phyloP scores from a whole-genome alignment of 2,329 filamentous ascomycete genomes.

The Monosporascus sp. region DNA sequence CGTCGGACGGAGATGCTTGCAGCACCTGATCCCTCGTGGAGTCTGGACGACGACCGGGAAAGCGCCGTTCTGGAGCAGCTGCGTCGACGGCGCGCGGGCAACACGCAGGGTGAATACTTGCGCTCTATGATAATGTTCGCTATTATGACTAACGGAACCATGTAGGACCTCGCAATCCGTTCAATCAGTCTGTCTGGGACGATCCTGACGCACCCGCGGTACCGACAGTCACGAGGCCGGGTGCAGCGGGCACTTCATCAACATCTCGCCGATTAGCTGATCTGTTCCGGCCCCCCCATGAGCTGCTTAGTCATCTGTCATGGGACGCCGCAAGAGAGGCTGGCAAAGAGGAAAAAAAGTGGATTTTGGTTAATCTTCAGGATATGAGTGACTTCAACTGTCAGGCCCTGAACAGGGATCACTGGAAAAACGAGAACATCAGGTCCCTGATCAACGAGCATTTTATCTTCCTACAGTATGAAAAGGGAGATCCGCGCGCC shows the following conservation, averaged over 20 bases:
- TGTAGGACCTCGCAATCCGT: conserved; percentile 21
- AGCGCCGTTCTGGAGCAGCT: conserved; percentile 63
- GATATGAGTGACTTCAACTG: conserved; percentile 92
- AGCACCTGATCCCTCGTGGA: conserved; percentile 56
- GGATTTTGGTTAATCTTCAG: conserved; percentile 94
- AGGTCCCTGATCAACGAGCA: conserved; percentile 80
- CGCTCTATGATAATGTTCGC: background rate
- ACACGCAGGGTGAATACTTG: conserved; percentile 14
- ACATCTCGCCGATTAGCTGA: conserved; percentile 81
- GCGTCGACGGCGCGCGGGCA: conserved; percentile 36
- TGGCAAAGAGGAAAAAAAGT: conserved; percentile 85
- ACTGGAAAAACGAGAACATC: conserved; percentile 86
- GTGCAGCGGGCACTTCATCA: conserved; percentile 48
- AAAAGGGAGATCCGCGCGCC: conserved; percentile 75
- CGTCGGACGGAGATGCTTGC: conserved; percentile 89
- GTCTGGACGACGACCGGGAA: conserved; percentile 50
- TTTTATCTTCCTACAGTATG: conserved; percentile 94
- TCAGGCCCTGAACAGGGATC: conserved; percentile 86
- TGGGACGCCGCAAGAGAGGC: conserved; percentile 82
- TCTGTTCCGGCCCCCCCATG: conserved; percentile 87
- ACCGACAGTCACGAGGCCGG: conserved; percentile 21
- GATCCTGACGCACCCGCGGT: conserved; percentile 40
- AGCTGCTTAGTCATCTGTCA: conserved; percentile 73
- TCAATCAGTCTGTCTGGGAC: conserved; percentile 28
- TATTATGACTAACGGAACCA: conserved; percentile 3